Percentiles rank a stretch among this genome's conserved stretches.
Conservation (phyloP, 768 basidiomycete genomes). For the Tulasnella calospora region DNA sequence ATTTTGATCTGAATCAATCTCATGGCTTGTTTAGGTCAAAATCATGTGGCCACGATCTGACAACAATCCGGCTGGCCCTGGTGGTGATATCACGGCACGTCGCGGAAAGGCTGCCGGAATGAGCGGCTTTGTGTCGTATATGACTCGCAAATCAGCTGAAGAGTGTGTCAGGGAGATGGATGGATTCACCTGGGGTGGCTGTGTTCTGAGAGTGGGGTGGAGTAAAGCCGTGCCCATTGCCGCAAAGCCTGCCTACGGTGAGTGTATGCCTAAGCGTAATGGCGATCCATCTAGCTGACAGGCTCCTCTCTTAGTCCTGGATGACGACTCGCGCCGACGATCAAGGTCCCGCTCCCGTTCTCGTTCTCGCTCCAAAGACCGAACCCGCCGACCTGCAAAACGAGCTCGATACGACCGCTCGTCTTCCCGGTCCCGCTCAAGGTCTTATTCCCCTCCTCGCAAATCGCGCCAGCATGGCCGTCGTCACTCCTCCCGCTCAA, state of each 20-base stretch:
- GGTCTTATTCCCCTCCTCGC: conserved; percentile 1
- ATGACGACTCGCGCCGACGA: conserved; percentile 29
- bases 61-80: conserved; percentile 52
- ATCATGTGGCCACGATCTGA: conserved; percentile 99
- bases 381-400: conserved; percentile 13
- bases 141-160: conserved; percentile 91
- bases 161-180: conserved; percentile 82
- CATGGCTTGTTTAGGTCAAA: conserved; percentile 59
- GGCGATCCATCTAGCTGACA: neutral
- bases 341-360: conserved; percentile 44
- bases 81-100: conserved; percentile 71
- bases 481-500: conserved; percentile 41
- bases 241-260: conserved; percentile 66
- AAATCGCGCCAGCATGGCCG: neutral
- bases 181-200: conserved; percentile 93
- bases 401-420: conserved; percentile 15
- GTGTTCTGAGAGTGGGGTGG: conserved; percentile 84
- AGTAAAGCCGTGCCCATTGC: conserved; percentile 93
- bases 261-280: neutral
- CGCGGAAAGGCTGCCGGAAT: conserved; percentile 69
- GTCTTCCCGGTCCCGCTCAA: neutral
- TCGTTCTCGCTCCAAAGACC: conserved; percentile 28
- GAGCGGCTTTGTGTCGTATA: conserved; percentile 95
- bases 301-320: neutral
- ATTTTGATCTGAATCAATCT: neutral